Percentiles rank a stretch among this genome's conserved stretches.
phyloP scores from a whole-genome alignment of 495 filamentous ascomycete species.

The Physcia stellaris region DNA sequence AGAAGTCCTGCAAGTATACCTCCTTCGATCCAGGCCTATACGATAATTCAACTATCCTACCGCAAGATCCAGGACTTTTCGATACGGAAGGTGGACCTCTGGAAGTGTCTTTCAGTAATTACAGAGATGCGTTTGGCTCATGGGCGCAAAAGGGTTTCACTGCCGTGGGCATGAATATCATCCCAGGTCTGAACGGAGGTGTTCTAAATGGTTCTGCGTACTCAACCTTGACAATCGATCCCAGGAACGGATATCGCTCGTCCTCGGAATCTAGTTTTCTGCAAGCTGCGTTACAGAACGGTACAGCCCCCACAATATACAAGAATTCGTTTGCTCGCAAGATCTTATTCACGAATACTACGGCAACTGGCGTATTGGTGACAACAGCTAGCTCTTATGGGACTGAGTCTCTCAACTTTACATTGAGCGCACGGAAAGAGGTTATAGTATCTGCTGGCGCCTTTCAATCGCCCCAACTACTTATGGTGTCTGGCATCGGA shows the following conservation, averaged over 20 bases:
- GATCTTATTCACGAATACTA: slow-evolving; percentile 29
- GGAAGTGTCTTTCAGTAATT: slow-evolving; percentile 25
- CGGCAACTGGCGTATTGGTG: slow-evolving; percentile 35
- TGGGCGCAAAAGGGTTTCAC: slow-evolving; percentile 20
- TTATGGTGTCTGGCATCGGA: slow-evolving; percentile 40
- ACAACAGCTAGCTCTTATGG: slow-evolving; percentile 8
- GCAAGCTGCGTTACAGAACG: slow-evolving; percentile 13
- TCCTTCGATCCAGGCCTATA: slow-evolving; percentile 14
- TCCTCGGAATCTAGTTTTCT: slow-evolving; percentile 31
- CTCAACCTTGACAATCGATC: slow-evolving; percentile 21
- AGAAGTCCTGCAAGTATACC: slow-evolving; percentile 23
- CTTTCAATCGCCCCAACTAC: slow-evolving; percentile 35
- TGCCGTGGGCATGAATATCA: slow-evolving; percentile 17
- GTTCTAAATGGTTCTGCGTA: slow-evolving; percentile 20
- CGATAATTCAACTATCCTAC: slow-evolving; percentile 21
- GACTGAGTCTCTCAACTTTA: slow-evolving; percentile 6
- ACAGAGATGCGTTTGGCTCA: slow-evolving; percentile 22
- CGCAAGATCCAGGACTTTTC: slow-evolving; percentile 16
- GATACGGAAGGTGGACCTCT: slow-evolving; percentile 19
- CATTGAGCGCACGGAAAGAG: slow-evolving; percentile 21
- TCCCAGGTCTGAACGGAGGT: slow-evolving; percentile 19
- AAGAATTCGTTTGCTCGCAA: slow-evolving; percentile 24
- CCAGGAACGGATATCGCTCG: slow-evolving; percentile 19
- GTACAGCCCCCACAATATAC: slow-evolving; percentile 23
- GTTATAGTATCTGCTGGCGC: slow-evolving; percentile 34